These are phyloP conservation scores for Naganishia antarctica DNA, from an alignment of 768 basidiomycete species.

Conservation along the genomic window DNA sequence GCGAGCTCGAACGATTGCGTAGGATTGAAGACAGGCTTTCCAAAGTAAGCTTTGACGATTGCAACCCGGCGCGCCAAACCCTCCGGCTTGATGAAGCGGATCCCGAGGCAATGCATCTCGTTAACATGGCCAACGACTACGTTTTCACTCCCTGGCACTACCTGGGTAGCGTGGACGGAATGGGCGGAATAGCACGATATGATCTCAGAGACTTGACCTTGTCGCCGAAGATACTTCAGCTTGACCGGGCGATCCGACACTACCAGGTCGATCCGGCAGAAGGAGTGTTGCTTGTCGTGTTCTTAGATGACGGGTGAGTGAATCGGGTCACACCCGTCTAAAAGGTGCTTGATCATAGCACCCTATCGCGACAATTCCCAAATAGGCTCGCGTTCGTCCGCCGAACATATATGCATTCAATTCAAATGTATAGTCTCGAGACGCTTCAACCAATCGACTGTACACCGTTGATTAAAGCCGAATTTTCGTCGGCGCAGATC, in stretches of 20 bases:
- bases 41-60: neutral
- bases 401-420: neutral
- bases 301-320: neutral
- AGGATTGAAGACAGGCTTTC: neutral
- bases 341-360: neutral
- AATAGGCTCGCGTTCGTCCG: neutral
- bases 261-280: slow-evolving; percentile 11
- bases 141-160: slow-evolving; percentile 16
- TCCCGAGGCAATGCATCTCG: slow-evolving; percentile 5
- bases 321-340: neutral
- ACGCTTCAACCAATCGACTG: neutral
- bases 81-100: neutral
- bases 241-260: slow-evolving; percentile 1
- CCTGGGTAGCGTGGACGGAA: neutral
- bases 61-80: neutral
- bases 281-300: neutral
- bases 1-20: neutral
- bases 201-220: neutral
- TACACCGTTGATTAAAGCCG: neutral
- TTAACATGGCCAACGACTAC: slow-evolving; percentile 2
- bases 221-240: neutral
- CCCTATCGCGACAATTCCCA: neutral
- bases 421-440: neutral
- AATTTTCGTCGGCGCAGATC: neutral
- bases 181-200: slow-evolving; percentile 14